These are phyloP conservation scores for Trichosanthes truncata DNA, from an alignment of 306 rosid genomes.

Conservation along the genomic window DNA sequence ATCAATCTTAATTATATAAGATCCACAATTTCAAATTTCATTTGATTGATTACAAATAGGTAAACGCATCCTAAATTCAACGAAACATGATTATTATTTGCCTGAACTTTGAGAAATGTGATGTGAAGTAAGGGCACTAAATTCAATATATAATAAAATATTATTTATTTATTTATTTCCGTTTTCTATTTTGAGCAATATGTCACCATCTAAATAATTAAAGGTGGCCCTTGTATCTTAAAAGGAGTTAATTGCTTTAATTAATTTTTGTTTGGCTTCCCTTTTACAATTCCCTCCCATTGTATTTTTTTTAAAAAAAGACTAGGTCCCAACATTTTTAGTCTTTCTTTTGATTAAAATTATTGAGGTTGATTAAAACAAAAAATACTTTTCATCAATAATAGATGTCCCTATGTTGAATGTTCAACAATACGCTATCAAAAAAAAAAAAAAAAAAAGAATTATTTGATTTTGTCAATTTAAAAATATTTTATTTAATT, in stretches of 20 bases:
- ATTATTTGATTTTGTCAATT: too few species aligned
- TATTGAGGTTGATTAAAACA: background rate
- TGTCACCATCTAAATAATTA: slow-evolving; percentile 3
- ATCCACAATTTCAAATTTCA: too few species aligned
- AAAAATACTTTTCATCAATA: background rate
- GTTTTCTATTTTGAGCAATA: background rate
- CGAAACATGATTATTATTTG: background rate
- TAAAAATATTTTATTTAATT: too few species aligned
- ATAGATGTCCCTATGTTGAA: background rate
- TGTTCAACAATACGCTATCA: background rate
- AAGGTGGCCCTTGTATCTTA: slow-evolving; percentile 2
- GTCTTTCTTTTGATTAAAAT: background rate
- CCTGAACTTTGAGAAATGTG: background rate
- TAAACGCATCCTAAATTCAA: too few species aligned
- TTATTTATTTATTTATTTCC: background rate
- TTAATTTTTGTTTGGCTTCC: background rate
- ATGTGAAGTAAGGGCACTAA: background rate
- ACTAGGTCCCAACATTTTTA: background rate
- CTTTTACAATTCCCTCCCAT: background rate
- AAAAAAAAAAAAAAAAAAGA: too few species aligned
- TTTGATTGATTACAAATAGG: too few species aligned
- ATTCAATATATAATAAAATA: background rate
- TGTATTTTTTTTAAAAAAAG: background rate
- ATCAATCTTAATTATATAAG: too few species aligned
- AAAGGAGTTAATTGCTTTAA: background rate